Base-by-base conservation (phyloP, 148 eudicot species). In the Vaccinium darrowii region DNA sequence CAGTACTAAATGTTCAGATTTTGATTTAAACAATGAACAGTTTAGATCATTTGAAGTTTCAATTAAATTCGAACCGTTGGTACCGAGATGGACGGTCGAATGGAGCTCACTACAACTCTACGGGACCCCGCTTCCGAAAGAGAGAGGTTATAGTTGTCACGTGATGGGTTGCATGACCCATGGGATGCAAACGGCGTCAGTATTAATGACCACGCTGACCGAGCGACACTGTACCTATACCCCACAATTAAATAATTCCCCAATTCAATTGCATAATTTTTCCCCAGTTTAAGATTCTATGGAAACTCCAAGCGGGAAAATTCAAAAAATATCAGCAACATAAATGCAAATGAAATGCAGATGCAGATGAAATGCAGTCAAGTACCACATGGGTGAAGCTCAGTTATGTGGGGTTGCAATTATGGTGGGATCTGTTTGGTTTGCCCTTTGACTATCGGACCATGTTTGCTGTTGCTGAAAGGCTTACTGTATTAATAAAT, bases 231-330 rank as follows among this genome's bases (percentile, higher is more conserved):
- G 69, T 63, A 8, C 69, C 69, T 8, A n/a, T 21, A 63, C 69
- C 69, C 69, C 69, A n/a, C 27, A n/a, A 63, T 63, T 21, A 63
- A 63, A 63, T n/a, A 63, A 63, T n/a, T 63, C n/a, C 27, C 56
- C 3, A 52, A 4, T 56, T 14, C 1, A 57, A 57, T 56, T 56
- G 60, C 60, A 60, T 8, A 62, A 19, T 19, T 62, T 62, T 18
- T 62, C 71, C 27, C 23, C 3, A 23, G 12, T 21, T 8, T 8
- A 23, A 9, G 23, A 21, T 7, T 21, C 67, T 8, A 8, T 67
- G 33, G 43, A 33, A 72, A 30, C 76, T 14, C 49, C 47, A 72
- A 72, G 76, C 76, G 76, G 76, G 76, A 72, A 72, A 72, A 72
- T 72, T 72, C 76, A 72, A 72, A 72, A 72, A 72, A 33, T 19